Evolutionary conservation across 768 basidiomycete species (phyloP), one percentile per base, ranked within the genome.

Genomic region (Psilocybe cyanescens): DNA sequence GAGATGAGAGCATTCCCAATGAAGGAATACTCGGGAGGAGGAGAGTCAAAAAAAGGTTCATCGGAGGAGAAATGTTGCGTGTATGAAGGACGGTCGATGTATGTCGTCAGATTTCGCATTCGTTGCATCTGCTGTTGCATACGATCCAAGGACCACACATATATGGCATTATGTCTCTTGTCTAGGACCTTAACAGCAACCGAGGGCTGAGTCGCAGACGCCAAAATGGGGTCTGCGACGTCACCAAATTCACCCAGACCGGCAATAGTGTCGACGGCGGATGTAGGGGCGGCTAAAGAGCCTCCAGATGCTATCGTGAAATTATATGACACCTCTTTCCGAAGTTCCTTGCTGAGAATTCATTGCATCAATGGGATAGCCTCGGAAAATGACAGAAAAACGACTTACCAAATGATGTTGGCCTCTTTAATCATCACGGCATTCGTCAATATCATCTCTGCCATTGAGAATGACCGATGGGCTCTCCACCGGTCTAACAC

Each of bases 21-120:
- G 74, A 96, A 97, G 6, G 95, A 97, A 73, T 92, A 96, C 66
- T 91, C 88, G 6, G 94, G 92, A 2, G 94, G 87, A 2, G 92
- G 91, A 37, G 84, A 84, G 71, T 97, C 91, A 75, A 92, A 95
- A 78, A 99, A 99, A 2, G 94, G 91, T 75, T 94, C 94, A 65
- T 95, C 91, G 12, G 90, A 89, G 31, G 93, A 92, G 78, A 99
- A 97, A 74, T 99, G 97, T 65, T 90, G 91, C 8, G 94, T 92
- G 74, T 96, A 97, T 3, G 91, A 92, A 6, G 97, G 97, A 49
- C 92, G 88, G 74, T 95, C 92, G 65, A 95, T 91, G 71, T 95
- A 94, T 28, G 89, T 88, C 6, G 91, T 92, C 41, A 95, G 78
- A 72, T 96, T 97, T 55, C 94, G 90, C 96, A 99, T 99, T 63